Conservation (phyloP, 1,284 basidiomycete genomes). For the Pseudozyma sp. region DNA sequence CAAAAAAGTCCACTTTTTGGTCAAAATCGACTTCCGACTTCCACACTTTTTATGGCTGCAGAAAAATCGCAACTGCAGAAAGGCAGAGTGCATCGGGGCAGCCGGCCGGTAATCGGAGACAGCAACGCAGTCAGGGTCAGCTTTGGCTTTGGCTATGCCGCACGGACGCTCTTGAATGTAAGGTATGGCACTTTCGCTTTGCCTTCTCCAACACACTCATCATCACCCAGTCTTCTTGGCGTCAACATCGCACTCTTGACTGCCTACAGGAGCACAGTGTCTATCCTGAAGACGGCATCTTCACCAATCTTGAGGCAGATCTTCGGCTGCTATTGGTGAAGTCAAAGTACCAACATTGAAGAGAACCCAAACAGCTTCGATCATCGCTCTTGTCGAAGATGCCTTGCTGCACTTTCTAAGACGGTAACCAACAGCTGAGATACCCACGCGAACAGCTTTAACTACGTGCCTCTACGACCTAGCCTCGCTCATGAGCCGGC, state of each 20-base stretch:
- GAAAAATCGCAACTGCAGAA: neutral
- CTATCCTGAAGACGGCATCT: too few species aligned
- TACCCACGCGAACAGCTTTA: too few species aligned
- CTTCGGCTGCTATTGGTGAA: too few species aligned
- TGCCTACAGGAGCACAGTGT: too few species aligned
- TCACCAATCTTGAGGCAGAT: too few species aligned
- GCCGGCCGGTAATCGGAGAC: slow-evolving; percentile 13
- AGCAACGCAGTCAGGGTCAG: neutral
- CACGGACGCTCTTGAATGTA: slow-evolving; percentile 13
- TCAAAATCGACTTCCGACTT: slow-evolving; percentile 26
- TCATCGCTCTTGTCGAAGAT: too few species aligned
- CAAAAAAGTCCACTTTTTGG: neutral
- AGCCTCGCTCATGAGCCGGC: neutral
- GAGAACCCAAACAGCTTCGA: too few species aligned
- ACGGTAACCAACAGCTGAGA: too few species aligned
- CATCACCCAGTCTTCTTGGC: neutral
- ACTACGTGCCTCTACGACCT: neutral
- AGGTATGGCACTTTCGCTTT: too few species aligned
- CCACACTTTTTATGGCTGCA: slow-evolving; percentile 1
- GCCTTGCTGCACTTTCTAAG: neutral
- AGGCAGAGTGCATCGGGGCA: neutral
- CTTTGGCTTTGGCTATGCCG: slow-evolving; percentile 1
- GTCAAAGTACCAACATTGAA: too few species aligned
- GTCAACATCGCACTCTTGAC: neutral
- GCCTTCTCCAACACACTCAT: slow-evolving; percentile 1